Percentiles rank a stretch among this genome's conserved stretches.
Evolutionary conservation across 257 asterid species (phyloP).

Genomic region (Anisodus acutangulus): DNA sequence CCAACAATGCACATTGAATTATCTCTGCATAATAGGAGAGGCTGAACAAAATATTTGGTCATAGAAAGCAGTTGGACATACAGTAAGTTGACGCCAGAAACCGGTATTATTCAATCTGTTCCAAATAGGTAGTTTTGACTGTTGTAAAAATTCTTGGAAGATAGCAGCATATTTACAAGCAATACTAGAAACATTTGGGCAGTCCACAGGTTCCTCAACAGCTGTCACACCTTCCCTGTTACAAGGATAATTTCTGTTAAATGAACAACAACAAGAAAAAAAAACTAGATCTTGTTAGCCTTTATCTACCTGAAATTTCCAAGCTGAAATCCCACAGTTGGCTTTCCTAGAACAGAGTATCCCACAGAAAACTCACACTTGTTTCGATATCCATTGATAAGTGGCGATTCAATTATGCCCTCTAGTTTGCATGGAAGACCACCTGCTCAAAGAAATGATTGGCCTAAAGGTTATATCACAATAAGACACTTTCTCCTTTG

Average conservation of each 20-base stretch:
- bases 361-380: slow-evolving; percentile 98
- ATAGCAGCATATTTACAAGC: slow-evolving; percentile 76
- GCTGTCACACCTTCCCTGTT: slow-evolving; percentile 98
- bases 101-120: slow-evolving; percentile 93
- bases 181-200: slow-evolving; percentile 81
- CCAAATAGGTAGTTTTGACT: slow-evolving; percentile 77
- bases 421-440: slow-evolving; percentile 95
- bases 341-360: slow-evolving; percentile 78
- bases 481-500: not conserved
- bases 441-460: slow-evolving; percentile 57
- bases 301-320: slow-evolving; percentile 86
- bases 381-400: slow-evolving; percentile 87
- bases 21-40: not conserved
- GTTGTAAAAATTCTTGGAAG: slow-evolving; percentile 81
- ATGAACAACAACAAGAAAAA: slow-evolving; percentile 1
- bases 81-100: slow-evolving; percentile 99
- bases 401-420: slow-evolving; percentile 82
- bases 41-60: slow-evolving; percentile 18
- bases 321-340: slow-evolving; percentile 85
- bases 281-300: not conserved
- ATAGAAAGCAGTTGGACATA: slow-evolving; percentile 37
- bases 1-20: not conserved
- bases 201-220: slow-evolving; percentile 86
- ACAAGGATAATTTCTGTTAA: slow-evolving; percentile 26
- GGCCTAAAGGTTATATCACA: slow-evolving; percentile 29